A percentile compares a stretch with the other conserved stretches of the same genome.
phyloP scores from a whole-genome alignment of 2,329 filamentous ascomycete species.

The Colletotrichum magnum region DNA sequence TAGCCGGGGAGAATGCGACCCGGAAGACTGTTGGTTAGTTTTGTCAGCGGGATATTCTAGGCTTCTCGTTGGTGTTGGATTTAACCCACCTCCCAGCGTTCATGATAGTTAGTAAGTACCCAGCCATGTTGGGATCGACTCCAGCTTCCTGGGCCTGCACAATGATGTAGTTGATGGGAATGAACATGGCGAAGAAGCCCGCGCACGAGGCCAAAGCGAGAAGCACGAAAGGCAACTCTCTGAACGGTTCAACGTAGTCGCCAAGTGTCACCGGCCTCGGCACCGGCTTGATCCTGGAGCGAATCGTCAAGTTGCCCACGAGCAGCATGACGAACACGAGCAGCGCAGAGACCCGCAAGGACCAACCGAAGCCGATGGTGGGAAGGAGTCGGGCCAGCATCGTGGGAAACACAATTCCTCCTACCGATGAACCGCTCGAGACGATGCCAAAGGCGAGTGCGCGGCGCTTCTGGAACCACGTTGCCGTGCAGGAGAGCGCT shows the following conservation, averaged over 20 bases:
- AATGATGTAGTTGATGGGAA: conserved; percentile 43
- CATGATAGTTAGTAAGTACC: conserved; percentile 45
- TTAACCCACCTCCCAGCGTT: conserved; percentile 43
- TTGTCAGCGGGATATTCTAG: not conserved
- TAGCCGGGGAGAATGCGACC: conserved; percentile 44
- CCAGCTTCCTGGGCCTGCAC: conserved; percentile 43
- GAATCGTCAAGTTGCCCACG: conserved; percentile 49
- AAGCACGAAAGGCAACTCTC: conserved; percentile 48
- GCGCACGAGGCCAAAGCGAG: conserved; percentile 46
- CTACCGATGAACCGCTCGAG: conserved; percentile 47
- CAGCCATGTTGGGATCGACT: conserved; percentile 39
- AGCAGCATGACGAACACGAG: conserved; percentile 51
- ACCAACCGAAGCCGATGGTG: conserved; percentile 53
- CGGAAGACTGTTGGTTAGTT: conserved; percentile 38
- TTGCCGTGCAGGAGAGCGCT: too few species aligned
- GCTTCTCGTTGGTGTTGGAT: too few species aligned
- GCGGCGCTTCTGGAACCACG: too few species aligned
- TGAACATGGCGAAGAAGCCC: conserved; percentile 45
- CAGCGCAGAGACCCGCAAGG: conserved; percentile 55
- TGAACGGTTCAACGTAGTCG: conserved; percentile 48
- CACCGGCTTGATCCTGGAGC: conserved; percentile 44
- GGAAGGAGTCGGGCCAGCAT: conserved; percentile 53
- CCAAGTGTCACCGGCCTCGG: conserved; percentile 41
- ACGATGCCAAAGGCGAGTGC: too few species aligned
- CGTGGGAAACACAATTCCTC: conserved; percentile 57